Conservation (phyloP, 1,284 basidiomycete species). For the Tilletia walkeri region DNA sequence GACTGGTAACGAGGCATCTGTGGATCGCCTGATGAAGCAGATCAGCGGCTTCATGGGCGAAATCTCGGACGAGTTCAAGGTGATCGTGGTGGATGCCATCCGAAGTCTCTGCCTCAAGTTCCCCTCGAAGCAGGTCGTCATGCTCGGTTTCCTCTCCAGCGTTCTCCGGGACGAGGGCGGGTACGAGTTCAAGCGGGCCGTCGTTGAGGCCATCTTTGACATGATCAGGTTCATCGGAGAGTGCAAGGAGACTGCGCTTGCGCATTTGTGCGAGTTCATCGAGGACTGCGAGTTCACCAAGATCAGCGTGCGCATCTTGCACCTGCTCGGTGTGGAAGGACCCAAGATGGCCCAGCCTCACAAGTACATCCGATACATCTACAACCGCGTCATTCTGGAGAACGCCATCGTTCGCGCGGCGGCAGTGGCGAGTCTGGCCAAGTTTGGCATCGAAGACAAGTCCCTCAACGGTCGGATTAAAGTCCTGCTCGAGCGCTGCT, state of each 20-base stretch:
- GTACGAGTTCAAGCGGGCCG: conserved; percentile 98
- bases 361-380: conserved; percentile 99
- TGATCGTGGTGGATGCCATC: conserved; percentile 98
- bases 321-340: conserved; percentile 91
- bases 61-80: conserved; percentile 99
- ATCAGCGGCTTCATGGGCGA: conserved; percentile 99
- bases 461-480: conserved; percentile 79
- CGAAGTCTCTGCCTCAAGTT: conserved; percentile 98
- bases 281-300: conserved; percentile 99
- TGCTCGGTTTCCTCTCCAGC: conserved; percentile 62
- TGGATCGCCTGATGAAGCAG: conserved; percentile 98
- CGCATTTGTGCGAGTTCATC: conserved; percentile 99
- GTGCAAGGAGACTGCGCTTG: conserved; percentile 81
- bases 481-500: conserved; percentile 70
- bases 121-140: conserved; percentile 80
- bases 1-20: conserved; percentile 98
- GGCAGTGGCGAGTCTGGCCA: conserved; percentile 88
- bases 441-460: conserved; percentile 85
- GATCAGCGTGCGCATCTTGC: conserved; percentile 91
- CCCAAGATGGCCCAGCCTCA: conserved; percentile 91
- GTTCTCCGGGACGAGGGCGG: conserved; percentile 73
- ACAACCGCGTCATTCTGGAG: conserved; percentile 97
- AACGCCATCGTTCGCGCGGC: conserved; percentile 97
- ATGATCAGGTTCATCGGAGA: conserved; percentile 98
- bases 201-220: conserved; percentile 99